Base-by-base conservation (phyloP, 2,329 filamentous ascomycete species). In the Aureobasidium leucospermi region DNA sequence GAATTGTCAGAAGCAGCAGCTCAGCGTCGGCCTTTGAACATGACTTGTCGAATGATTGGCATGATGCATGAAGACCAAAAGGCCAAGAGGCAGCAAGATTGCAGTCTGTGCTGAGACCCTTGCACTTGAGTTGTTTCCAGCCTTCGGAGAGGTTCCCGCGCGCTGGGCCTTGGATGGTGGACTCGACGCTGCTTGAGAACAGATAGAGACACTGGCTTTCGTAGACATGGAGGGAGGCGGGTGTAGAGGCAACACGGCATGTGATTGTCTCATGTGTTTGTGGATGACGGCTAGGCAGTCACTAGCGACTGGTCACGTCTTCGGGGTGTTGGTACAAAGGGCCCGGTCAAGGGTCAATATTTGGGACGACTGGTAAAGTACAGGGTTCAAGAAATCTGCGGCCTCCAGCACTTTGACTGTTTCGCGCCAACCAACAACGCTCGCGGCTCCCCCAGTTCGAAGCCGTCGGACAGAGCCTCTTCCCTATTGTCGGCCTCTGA, bases 351-450 rank as follows among this genome's bases (percentile, higher is more conserved):
- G 34, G 11, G 48, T 52, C 23, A 23, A 23, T 23, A 23, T 23
- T 23, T 23, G 23, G 23, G 23, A 23, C 23, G 23, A 23, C 23
- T 23, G 23, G 41, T 36, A 31, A 52, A 31, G 48, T 31, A 29
- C 10, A 39, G 36, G 48, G 36, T 39, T 52, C 34, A 29, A 28
- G 29, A 52, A 52, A 52, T 52, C 23, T 39, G 48, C 36, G 36
- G 48, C 48, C 34, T 49, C 9, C 47, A 49, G 32, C 47, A 49
- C 47, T 51, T 52, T 52, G 48, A 52, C 48, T 52, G 48, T 52
- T 52, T 52, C 48, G 47, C 29, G 41, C 23, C 41, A 19, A 29
- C 48, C 48, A 52, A 52, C 34, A 23, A 23, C 23, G 23, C 23
- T 23, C 23, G 23, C 23, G 23, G 23, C 23, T 23, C 23, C 23